Evolutionary conservation across 345 rosid genomes (phyloP).

Genomic region (Aquilaria malaccensis): DNA sequence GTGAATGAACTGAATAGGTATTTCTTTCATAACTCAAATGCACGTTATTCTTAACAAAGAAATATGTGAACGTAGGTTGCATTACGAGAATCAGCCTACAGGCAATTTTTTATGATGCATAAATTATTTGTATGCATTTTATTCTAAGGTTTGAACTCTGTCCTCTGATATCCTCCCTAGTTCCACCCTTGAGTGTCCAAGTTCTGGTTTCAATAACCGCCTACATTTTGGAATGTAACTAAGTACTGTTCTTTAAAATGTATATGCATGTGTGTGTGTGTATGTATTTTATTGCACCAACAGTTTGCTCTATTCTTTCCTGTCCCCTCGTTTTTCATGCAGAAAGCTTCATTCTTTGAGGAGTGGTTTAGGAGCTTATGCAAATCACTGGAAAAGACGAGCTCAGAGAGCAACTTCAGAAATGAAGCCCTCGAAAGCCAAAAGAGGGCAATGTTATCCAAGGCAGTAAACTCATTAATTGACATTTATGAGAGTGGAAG

Average conservation of each 20-base stretch:
- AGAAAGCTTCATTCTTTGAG: slow-evolving; percentile 79
- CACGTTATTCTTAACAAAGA: too few species aligned
- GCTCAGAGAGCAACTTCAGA: slow-evolving; percentile 21
- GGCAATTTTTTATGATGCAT: too few species aligned
- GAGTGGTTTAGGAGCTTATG: slow-evolving; percentile 76
- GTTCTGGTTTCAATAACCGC: background rate
- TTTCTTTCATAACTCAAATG: too few species aligned
- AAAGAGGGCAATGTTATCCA: slow-evolving; percentile 67
- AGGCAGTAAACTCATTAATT: slow-evolving; percentile 49
- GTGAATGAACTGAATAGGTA: too few species aligned
- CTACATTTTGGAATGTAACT: background rate
- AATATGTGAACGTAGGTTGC: too few species aligned
- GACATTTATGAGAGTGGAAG: slow-evolving; percentile 34
- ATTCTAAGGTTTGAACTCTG: background rate
- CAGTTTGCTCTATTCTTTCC: slow-evolving; percentile 3
- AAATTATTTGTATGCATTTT: too few species aligned
- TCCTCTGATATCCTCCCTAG: background rate
- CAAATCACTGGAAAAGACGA: slow-evolving; percentile 39
- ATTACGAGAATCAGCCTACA: too few species aligned
- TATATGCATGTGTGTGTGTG: background rate
- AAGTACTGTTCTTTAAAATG: background rate
- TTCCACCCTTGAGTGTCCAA: background rate
- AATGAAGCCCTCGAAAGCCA: slow-evolving; percentile 31
- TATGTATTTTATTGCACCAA: background rate
- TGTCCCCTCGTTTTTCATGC: slow-evolving; percentile 6